A percentile compares a stretch with the other conserved stretches of the same genome.
phyloP scores from a whole-genome alignment of 2,329 filamentous ascomycete genomes.

The Endocalyx cinctus region DNA sequence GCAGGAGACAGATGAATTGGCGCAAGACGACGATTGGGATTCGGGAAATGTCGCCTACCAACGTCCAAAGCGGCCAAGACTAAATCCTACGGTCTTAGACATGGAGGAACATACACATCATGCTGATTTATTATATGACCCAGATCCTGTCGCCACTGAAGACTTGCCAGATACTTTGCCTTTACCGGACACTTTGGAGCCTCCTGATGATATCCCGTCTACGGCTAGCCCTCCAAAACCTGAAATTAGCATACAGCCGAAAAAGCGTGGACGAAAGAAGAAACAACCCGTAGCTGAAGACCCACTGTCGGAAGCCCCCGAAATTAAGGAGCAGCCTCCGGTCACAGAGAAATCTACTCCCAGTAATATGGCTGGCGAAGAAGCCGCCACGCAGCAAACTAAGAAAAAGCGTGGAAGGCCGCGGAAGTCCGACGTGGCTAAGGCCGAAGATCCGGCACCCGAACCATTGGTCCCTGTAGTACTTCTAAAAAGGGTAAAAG shows the following conservation, averaged over 20 bases:
- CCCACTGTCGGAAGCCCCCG: slow-evolving; percentile 1
- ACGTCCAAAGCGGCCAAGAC: no score
- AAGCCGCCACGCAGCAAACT: slow-evolving; percentile 15
- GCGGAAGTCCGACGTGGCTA: slow-evolving; percentile 21
- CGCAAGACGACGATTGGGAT: slow-evolving; percentile 14
- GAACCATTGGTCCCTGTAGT: slow-evolving; percentile 5
- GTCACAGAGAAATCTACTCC: slow-evolving; percentile 1
- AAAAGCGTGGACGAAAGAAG: slow-evolving; percentile 28
- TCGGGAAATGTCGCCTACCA: slow-evolving; percentile 7
- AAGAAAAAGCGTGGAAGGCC: slow-evolving; percentile 28
- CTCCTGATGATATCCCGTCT: no score
- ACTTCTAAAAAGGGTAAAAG: slow-evolving; percentile 3
- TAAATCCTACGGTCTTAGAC: no score
- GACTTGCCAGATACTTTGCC: no score
- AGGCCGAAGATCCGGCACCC: slow-evolving; percentile 5
- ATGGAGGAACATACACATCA: slow-evolving; percentile 6
- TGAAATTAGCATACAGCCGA: no score
- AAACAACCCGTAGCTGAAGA: slow-evolving; percentile 17
- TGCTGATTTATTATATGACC: slow-evolving; percentile 1
- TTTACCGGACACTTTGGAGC: no score
- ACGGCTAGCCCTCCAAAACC: no score
- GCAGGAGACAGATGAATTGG: slow-evolving; percentile 25
- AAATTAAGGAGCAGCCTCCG: slow-evolving; percentile 2
- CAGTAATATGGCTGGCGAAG: slow-evolving; percentile 7
- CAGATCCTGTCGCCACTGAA: no score